These are phyloP conservation scores for Eremochloa ophiuroides DNA, from an alignment of 176 grass and related monocot species.

Conservation along the genomic window DNA sequence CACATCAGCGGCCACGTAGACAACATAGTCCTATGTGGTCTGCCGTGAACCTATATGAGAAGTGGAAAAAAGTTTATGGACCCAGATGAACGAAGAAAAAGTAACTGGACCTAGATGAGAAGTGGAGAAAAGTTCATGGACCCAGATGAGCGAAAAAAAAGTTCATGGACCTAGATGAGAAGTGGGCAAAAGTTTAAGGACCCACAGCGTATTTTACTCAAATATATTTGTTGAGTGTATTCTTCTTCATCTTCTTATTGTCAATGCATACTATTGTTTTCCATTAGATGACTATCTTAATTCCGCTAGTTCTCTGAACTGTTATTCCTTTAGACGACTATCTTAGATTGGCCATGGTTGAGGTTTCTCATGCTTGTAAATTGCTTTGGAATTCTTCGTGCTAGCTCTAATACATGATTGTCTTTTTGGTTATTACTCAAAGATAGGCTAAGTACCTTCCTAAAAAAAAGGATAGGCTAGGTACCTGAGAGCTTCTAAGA, in stretches of 20 bases:
- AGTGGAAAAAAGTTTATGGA: no score
- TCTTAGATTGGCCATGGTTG: background rate
- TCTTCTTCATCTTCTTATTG: background rate
- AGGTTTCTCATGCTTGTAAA: background rate
- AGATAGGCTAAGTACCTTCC: background rate
- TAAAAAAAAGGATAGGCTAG: no score
- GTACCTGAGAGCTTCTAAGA: background rate
- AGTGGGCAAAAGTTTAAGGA: no score
- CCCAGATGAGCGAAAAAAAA: no score
- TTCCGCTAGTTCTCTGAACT: background rate
- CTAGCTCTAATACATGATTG: background rate
- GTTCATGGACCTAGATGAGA: no score
- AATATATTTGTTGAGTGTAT: background rate
- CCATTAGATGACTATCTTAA: background rate
- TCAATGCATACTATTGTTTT: background rate
- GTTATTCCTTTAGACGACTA: background rate
- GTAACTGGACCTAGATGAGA: no score
- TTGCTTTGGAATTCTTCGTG: background rate
- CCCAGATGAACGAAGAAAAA: no score
- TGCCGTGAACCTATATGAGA: no score
- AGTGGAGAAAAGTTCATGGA: no score
- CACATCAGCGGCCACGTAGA: no score
- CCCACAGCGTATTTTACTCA: no score
- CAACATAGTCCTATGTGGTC: no score
- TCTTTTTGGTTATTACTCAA: background rate